Base-by-base conservation (phyloP, 495 filamentous ascomycete genomes). In the Penicillium coprophilum region DNA sequence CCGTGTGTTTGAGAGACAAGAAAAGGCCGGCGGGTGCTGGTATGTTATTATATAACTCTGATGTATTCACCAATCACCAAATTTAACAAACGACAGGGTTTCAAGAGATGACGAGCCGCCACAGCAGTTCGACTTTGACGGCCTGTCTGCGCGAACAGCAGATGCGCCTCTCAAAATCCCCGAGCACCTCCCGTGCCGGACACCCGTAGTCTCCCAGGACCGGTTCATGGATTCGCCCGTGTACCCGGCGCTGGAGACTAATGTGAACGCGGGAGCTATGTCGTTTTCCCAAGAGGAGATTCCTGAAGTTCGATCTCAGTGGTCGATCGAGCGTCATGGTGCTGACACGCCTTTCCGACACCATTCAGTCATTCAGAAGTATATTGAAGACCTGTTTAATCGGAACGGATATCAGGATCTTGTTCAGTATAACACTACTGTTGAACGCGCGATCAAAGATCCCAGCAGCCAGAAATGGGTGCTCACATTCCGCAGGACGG, bases 1-100 rank as follows among this genome's bases (percentile, higher is more conserved):
- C 47, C 76, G 81, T 21, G 82, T 85, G 1, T 86, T 85, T 65
- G 83, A 86, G 60, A 61, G 83, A 30, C 76, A 82, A 32, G 81
- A 84, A 56, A 76, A 70, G 21, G 72, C 80, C 9, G 83, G 83
- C 32, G 83, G 83, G 56, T 80, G 77, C 61, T 85, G 82, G 83
- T 84, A 71, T 54, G 73, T 63, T 39, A 7, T 6, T 6, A 71
- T 54, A 72, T 63, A 34, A 7, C 43, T 56, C 31, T 13, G 44
- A 24, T n/a, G 19, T 38, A 6, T 38, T 0, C 46, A 38, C 30
- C 43, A 41, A 38, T 41, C 36, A 4, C 2, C 17, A 50, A 30
- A 15, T 28, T 50, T 41, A 38, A 63, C 7, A 1, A 34, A 65
- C 34, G 46, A 11, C n/a, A 72, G 79, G 77, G 74, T 78, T 58